A percentile compares a stretch with the other conserved stretches of the same genome.
Evolutionary conservation across 106 monocot genomes (phyloP).

Genomic region (Dioscorea alata): DNA sequence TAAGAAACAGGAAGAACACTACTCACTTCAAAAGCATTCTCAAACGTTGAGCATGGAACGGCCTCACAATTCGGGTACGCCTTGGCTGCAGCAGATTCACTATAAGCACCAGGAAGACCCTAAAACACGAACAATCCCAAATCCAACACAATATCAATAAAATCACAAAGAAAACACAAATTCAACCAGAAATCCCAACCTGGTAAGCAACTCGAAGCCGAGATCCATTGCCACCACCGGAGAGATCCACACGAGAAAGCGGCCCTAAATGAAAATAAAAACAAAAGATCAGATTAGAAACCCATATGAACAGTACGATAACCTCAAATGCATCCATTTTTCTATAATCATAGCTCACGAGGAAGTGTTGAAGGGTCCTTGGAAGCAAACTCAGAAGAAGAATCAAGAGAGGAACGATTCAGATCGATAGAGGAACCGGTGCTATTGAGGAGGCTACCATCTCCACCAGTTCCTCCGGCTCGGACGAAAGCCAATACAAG

Average conservation of each 20-base stretch:
- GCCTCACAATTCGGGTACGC: slow-evolving; percentile 68
- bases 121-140: slow-evolving; percentile 9
- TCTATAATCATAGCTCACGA: slow-evolving; percentile 7
- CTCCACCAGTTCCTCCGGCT: not conserved
- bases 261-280: slow-evolving; percentile 21
- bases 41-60: slow-evolving; percentile 56
- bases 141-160: not conserved
- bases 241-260: slow-evolving; percentile 22
- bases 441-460: not conserved
- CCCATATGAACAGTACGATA: not conserved
- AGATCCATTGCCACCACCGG: slow-evolving; percentile 23
- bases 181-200: slow-evolving; percentile 10
- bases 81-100: slow-evolving; percentile 61
- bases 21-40: slow-evolving; percentile 55
- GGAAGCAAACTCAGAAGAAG: slow-evolving; percentile 5
- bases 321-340: not conserved
- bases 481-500: not conserved
- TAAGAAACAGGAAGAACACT: not conserved
- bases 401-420: not conserved
- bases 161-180: not conserved
- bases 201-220: slow-evolving; percentile 44
- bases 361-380: slow-evolving; percentile 30
- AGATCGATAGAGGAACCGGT: slow-evolving; percentile 1
- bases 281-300: not conserved
- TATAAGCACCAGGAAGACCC: slow-evolving; percentile 71